Evolutionary conservation across 148 eudicot species (phyloP), one percentile per base, ranked within the genome.

Genomic region (Chenopodium album): DNA sequence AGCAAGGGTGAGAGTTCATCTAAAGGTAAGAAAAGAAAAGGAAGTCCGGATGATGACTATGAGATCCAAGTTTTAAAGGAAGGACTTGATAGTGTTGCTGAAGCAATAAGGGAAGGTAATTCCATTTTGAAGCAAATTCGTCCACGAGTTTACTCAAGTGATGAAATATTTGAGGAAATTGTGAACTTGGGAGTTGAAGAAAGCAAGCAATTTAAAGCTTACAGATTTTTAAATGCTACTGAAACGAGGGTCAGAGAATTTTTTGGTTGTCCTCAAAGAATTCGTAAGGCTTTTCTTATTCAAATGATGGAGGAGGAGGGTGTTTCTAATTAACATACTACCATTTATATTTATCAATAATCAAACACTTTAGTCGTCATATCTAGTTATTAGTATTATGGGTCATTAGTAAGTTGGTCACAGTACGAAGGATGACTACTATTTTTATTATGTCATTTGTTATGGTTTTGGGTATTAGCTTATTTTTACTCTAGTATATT

Each of bases 71-170:
- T 73, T 23, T 73, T 46, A 59, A 73, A 73, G 26, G 54, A 46
- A 1, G 76, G 59, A 6, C 54, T 73, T 47, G 76, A 73, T 22
- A 73, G 59, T 46, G 76, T 73, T 46, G 60, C 76, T 9, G 29
- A 73, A 2, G 76, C 76, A 17, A 73, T 73, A 41, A 47, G 31
- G n/a, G 76, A 73, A 44, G 76, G 76, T 34, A 73, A 44, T 46
- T 73, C 76, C 5, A 47, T 46, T 17, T 7, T 73, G 10, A 73
- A n/a, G 29, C 59, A 73, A 46, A 32, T 70, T 1, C 47, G 73
- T 32, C 73, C 73, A 70, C 22, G 46, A 4, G 47, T 70, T 14
- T 29, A 70, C 47, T 70, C 73, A 32, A 16, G 73, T 70, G 47
- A 31, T 70, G 73, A 70, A 34, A 41, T 70, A 13, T 70, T 70